phyloP scores from a whole-genome alignment of 176 grass and related monocot genomes.

The Rhynchospora breviuscula region DNA sequence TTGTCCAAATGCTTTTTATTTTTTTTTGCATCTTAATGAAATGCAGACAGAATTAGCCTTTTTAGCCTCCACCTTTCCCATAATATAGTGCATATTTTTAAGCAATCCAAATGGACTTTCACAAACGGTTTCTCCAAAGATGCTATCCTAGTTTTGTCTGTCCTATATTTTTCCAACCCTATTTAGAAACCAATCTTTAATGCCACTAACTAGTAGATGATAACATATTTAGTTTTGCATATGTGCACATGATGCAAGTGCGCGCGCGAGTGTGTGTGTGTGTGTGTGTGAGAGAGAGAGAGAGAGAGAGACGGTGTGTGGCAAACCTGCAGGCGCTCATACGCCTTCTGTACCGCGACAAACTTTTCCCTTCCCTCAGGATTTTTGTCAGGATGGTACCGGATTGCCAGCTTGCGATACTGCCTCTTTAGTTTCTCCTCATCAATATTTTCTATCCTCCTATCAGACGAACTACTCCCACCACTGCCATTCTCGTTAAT shows the following conservation, averaged over 20 bases:
- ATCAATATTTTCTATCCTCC: constrained; percentile 73
- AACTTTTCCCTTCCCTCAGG: constrained; percentile 98
- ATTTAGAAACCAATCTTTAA: too few species aligned
- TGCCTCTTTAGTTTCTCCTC: constrained; percentile 99
- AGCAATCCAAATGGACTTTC: too few species aligned
- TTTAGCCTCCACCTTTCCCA: neutral
- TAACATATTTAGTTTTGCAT: neutral
- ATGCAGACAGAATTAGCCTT: neutral
- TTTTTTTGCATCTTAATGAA: neutral
- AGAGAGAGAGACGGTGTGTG: neutral
- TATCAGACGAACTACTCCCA: constrained; percentile 40
- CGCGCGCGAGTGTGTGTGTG: neutral
- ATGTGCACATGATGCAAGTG: neutral
- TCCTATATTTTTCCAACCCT: too few species aligned
- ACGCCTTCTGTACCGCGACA: constrained; percentile 98
- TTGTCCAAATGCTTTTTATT: neutral
- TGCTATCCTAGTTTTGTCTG: too few species aligned
- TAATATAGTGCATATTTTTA: too few species aligned
- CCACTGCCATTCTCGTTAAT: constrained; percentile 48
- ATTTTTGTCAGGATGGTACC: constrained; percentile 99
- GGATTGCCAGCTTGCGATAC: constrained; percentile 93
- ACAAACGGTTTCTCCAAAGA: too few species aligned
- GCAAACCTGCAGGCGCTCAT: constrained; percentile 87
- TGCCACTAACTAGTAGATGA: too few species aligned
- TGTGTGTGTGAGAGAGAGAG: neutral